Evolutionary conservation across 768 basidiomycete species (phyloP).

Genomic region (Chlorophyllum brunneum): DNA sequence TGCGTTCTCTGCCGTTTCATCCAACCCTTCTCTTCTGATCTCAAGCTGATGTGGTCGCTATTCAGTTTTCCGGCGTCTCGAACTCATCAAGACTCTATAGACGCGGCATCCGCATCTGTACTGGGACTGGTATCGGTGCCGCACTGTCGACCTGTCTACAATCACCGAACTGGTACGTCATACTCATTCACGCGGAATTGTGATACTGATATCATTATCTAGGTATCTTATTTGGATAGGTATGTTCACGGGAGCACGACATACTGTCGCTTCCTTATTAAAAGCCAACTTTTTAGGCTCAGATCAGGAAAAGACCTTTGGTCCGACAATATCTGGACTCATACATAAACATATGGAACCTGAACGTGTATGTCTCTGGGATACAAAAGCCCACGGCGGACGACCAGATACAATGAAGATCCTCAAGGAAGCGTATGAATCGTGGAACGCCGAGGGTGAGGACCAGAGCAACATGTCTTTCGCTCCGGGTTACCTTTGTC

Average conservation of each 20-base stretch:
- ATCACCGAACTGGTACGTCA: slow-evolving; percentile 57
- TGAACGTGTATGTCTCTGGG: slow-evolving; percentile 74
- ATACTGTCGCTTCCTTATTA: background rate
- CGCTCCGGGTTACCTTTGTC: background rate
- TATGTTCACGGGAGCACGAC: slow-evolving; percentile 16
- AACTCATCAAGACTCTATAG: slow-evolving; percentile 79
- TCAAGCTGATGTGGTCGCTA: background rate
- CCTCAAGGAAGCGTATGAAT: slow-evolving; percentile 61
- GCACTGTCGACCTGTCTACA: slow-evolving; percentile 79
- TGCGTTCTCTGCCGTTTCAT: no score
- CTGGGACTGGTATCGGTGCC: slow-evolving; percentile 78
- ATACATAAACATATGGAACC: slow-evolving; percentile 70
- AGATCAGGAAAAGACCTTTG: slow-evolving; percentile 79
- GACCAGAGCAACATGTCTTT: background rate
- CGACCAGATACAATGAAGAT: slow-evolving; percentile 78
- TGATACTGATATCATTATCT: slow-evolving; percentile 3
- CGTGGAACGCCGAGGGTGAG: slow-evolving; percentile 69
- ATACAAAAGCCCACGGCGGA: slow-evolving; percentile 68
- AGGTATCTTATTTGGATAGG: slow-evolving; percentile 83
- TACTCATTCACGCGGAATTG: slow-evolving; percentile 4
- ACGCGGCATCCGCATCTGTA: slow-evolving; percentile 78
- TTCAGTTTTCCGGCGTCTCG: slow-evolving; percentile 74
- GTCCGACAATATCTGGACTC: slow-evolving; percentile 63
- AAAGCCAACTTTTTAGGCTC: slow-evolving; percentile 44
- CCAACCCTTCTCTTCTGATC: no score